These are phyloP conservation scores for Arthrobotrys conoides DNA, from an alignment of 2,329 filamentous ascomycete species.

Conservation along the genomic window DNA sequence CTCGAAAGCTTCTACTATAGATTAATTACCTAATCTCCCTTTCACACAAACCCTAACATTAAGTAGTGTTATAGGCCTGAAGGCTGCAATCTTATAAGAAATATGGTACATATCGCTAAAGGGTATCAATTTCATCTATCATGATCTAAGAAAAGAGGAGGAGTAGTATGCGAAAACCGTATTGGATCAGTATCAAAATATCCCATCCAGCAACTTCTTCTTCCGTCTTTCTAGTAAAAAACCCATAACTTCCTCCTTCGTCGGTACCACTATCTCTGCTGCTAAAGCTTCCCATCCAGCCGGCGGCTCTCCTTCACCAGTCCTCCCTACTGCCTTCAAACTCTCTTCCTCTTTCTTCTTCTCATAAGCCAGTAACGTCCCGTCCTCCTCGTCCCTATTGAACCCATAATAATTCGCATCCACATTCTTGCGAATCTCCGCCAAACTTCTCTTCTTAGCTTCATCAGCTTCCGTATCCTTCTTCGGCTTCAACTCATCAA, in stretches of 20 bases:
- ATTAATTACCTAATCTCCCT: constrained; percentile 17
- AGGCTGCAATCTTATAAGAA: constrained; percentile 1
- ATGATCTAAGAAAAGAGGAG: constrained; percentile 6
- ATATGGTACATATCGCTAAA: constrained; percentile 57
- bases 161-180: not conserved
- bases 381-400: constrained; percentile 91
- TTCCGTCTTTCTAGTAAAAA: constrained; percentile 90
- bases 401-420: constrained; percentile 98
- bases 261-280: constrained; percentile 86
- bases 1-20: constrained; percentile 28
- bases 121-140: constrained; percentile 57
- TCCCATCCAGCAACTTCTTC: constrained; percentile 85
- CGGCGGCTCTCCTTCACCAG: constrained; percentile 73
- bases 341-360: constrained; percentile 85
- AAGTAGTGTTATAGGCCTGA: not conserved
- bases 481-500: constrained; percentile 80
- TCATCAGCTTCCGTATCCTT: constrained; percentile 70
- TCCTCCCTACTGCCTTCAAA: constrained; percentile 76
- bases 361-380: constrained; percentile 84
- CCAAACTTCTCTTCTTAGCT: constrained; percentile 67
- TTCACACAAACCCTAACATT: not conserved
- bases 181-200: constrained; percentile 68
- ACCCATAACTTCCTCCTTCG: constrained; percentile 90
- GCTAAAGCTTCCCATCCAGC: constrained; percentile 87
- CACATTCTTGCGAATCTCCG: constrained; percentile 75